These are phyloP conservation scores for Anaeramoeba ignava DNA, from an alignment of 78 protist species.

Conservation along the genomic window DNA sequence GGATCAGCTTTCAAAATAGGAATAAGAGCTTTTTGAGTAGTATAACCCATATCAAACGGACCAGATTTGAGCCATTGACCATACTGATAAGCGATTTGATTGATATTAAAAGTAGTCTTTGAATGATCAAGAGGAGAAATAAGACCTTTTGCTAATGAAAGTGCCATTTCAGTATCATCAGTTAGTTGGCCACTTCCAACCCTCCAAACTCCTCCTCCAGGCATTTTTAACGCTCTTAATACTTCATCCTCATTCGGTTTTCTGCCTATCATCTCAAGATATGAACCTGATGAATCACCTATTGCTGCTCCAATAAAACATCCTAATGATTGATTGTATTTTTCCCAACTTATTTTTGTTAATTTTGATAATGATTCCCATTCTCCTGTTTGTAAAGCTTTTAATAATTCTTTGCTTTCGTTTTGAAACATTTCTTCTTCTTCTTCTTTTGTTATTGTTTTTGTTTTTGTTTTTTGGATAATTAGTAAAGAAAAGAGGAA, in stretches of 20 bases:
- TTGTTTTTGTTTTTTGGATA: too few relatives aligned
- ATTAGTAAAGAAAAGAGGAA: too few relatives aligned
- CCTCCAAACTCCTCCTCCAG: background rate
- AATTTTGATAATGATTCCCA: too few relatives aligned
- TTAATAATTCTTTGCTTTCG: too few relatives aligned
- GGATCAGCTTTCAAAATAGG: background rate
- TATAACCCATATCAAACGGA: background rate
- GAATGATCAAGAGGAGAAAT: too few relatives aligned
- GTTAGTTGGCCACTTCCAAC: background rate
- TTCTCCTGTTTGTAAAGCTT: too few relatives aligned
- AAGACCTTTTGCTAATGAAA: background rate
- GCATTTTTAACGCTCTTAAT: background rate
- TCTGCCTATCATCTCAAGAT: background rate
- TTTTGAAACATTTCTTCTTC: too few relatives aligned
- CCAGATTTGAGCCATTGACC: background rate
- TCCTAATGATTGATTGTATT: slow-evolving; percentile 1
- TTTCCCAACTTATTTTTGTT: too few relatives aligned
- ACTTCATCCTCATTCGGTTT: background rate
- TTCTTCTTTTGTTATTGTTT: too few relatives aligned
- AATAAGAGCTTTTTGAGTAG: background rate
- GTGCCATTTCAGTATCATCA: background rate
- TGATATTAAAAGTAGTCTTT: background rate
- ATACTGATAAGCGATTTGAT: background rate
- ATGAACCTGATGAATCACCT: background rate
- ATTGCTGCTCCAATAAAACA: background rate